Evolutionary conservation across 176 grass and related monocot genomes (phyloP).

Genomic region (Paspalum vaginatum): DNA sequence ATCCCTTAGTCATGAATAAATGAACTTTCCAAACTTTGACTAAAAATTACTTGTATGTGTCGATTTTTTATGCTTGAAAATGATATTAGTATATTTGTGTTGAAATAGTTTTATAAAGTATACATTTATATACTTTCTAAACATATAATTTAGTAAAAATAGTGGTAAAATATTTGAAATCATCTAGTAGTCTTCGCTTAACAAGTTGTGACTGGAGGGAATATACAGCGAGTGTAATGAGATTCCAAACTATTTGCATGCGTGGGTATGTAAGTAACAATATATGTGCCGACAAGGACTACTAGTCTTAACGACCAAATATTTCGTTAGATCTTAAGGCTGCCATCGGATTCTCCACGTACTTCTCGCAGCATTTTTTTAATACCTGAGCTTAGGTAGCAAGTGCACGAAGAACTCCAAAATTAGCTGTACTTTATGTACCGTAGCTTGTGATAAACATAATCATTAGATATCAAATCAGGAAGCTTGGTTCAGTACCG

Average conservation of each 20-base stretch:
- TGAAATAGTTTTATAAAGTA: no score
- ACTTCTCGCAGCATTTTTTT: background rate
- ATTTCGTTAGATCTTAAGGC: constrained; percentile 30
- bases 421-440: background rate
- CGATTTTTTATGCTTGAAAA: no score
- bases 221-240: background rate
- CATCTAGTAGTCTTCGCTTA: no score
- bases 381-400: background rate
- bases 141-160: no score
- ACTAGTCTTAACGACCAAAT: constrained; percentile 2
- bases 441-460: background rate
- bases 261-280: background rate
- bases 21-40: no score
- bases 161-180: no score
- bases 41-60: no score
- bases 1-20: no score
- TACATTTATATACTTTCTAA: no score
- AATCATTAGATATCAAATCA: background rate
- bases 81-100: no score
- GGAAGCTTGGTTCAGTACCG: background rate
- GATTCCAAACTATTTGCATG: no score
- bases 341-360: background rate
- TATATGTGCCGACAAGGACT: background rate
- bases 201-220: no score
- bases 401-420: background rate